Evolutionary conservation across 345 rosid species (phyloP), one percentile per base, ranked within the genome.

Genomic region (Excoecaria cochinchinensis): DNA sequence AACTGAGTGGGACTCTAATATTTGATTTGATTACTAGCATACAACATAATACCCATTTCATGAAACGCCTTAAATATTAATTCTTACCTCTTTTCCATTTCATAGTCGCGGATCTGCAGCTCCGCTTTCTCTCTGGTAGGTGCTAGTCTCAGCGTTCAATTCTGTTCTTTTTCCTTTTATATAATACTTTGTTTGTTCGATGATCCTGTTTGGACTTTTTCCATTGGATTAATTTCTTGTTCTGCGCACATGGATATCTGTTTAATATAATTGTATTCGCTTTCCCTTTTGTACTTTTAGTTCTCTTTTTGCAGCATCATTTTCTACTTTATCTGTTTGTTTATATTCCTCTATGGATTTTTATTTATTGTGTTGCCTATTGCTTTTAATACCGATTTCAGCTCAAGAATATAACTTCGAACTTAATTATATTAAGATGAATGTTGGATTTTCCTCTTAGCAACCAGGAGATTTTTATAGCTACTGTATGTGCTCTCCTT

Each of bases 91-190:
- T 57, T 57, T 67, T 56, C 21, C 65, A 11, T 65, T 40, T 65
- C 51, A n/a, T 42, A 8, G 38, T 71, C 51, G 36, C 17, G 48
- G 73, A 70, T 71, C 74, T 71, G 64, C 64, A 38, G 38, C 48
- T n/a, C 73, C 10, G 62, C 13, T 19, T 55, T 53, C 48, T 42
- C 19, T 1, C n/a, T 53, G 73, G 73, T 70, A 53, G 31, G 31
- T 31, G 31, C 31, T 31, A 31, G 31, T 59, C 59, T 40, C 10
- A n/a, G 12, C 51, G 7, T 44, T n/a, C 53, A 57, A 36, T n/a
- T 36, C 10, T 73, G 4, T 59, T 17, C 24, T 3, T 31, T 47
- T 7, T 61, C 25, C 17, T 36, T 4, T 71, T 13, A n/a, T 25
- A 21, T 58, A 14, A 21, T 58, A 14, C 19, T n/a, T 58, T 5